Evolutionary conservation across 805 yeast genomes (phyloP).

Genomic region (Yarrowia sp.): DNA sequence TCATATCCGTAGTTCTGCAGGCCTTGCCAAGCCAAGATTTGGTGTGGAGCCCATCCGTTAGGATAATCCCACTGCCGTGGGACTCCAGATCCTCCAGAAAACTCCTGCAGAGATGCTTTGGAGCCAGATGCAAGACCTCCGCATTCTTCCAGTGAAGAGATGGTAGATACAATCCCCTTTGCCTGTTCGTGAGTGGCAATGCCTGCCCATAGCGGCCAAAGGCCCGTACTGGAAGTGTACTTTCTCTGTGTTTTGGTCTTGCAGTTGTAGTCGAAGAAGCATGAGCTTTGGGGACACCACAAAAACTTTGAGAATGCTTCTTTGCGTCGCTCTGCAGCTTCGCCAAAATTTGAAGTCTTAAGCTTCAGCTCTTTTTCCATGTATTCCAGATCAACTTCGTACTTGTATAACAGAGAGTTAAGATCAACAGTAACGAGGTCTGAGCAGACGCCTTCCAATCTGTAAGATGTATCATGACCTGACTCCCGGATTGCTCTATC

Average conservation of each 20-base stretch:
- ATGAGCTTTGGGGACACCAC: conserved; percentile 79
- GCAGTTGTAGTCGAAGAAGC: conserved; percentile 82
- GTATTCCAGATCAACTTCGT: conserved; percentile 77
- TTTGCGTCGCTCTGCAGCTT: conserved; percentile 56
- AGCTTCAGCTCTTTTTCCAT: conserved; percentile 45
- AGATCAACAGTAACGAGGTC: conserved; percentile 86
- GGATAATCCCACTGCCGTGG: conserved; percentile 98
- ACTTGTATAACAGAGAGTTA: conserved; percentile 81
- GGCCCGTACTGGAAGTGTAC: conserved; percentile 83
- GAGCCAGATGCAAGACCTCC: conserved; percentile 93
- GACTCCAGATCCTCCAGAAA: conserved; percentile 64
- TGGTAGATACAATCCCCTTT: conserved; percentile 31
- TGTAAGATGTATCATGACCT: conserved; percentile 91
- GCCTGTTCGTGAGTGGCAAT: conserved; percentile 71
- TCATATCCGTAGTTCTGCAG: conserved; percentile 66
- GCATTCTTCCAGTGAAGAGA: conserved; percentile 58
- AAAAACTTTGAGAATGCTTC: conserved; percentile 59
- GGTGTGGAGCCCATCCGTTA: conserved; percentile 98
- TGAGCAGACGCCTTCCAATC: conserved; percentile 88
- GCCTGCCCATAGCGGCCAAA: conserved; percentile 91
- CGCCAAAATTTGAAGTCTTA: conserved; percentile 57
- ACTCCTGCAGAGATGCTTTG: conserved; percentile 64
- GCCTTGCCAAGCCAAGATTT: conserved; percentile 90
- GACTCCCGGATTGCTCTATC: conserved; percentile 95
- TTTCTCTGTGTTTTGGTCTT: conserved; percentile 52